Evolutionary conservation across 148 eudicot species (phyloP).

Genomic region (Vaccinium vitisidaea): DNA sequence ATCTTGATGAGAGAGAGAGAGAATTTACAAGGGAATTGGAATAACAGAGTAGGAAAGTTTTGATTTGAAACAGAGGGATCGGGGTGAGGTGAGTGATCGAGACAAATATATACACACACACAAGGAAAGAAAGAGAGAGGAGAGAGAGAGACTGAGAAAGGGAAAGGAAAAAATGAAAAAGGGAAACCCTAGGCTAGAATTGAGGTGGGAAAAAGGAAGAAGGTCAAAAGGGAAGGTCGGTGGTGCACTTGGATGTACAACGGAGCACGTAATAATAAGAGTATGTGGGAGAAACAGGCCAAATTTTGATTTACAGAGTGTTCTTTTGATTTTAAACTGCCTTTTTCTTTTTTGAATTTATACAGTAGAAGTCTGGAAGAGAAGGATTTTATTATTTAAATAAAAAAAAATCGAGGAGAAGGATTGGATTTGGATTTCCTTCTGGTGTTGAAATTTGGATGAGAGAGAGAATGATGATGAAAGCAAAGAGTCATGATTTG

Average conservation of each 20-base stretch:
- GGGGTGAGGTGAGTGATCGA: slow-evolving; percentile 5
- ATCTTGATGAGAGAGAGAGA: background rate
- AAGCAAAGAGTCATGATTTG: background rate
- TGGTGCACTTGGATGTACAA: slow-evolving; percentile 11
- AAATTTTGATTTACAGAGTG: background rate
- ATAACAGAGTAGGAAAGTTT: background rate
- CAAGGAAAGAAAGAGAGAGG: background rate
- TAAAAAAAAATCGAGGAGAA: too few relatives aligned
- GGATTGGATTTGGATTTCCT: background rate
- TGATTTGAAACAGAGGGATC: slow-evolving; percentile 6
- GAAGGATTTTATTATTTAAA: background rate
- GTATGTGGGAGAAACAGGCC: background rate
- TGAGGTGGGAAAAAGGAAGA: slow-evolving; percentile 24
- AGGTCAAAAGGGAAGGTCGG: slow-evolving; percentile 29
- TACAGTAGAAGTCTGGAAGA: background rate
- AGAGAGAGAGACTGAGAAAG: background rate
- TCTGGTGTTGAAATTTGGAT: background rate
- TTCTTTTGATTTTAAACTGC: too few relatives aligned
- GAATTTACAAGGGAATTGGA: background rate
- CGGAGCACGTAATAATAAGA: background rate
- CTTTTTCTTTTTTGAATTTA: background rate
- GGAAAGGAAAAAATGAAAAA: background rate
- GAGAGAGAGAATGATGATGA: background rate
- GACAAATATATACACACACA: background rate
- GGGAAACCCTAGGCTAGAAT: slow-evolving; percentile 26